Conservation (phyloP, 2,329 filamentous ascomycete genomes). For the Calonectria ilicicola region DNA sequence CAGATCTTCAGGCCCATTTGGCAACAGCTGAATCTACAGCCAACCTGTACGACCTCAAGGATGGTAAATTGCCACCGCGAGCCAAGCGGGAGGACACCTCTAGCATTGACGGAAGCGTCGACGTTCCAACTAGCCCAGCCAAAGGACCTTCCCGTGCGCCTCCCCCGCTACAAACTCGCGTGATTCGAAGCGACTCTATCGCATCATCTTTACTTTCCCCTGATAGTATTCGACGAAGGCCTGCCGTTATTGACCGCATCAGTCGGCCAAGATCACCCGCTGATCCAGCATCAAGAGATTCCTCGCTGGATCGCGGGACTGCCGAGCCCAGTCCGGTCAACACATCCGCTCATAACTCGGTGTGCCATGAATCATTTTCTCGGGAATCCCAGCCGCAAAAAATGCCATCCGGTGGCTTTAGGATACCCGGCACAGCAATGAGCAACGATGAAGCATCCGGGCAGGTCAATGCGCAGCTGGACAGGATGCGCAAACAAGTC, state of each 20-base stretch:
- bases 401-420: slow-evolving; percentile 58
- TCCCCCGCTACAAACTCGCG: slow-evolving; percentile 51
- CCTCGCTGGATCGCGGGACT: slow-evolving; percentile 68
- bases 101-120: slow-evolving; percentile 60
- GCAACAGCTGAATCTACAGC: slow-evolving; percentile 50
- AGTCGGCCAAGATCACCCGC: slow-evolving; percentile 58
- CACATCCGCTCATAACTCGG: slow-evolving; percentile 69
- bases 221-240: slow-evolving; percentile 55
- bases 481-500: slow-evolving; percentile 85
- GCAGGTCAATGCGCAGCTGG: slow-evolving; percentile 70
- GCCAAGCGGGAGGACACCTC: slow-evolving; percentile 57
- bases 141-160: slow-evolving; percentile 49
- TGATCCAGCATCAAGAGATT: slow-evolving; percentile 64
- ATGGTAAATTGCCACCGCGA: slow-evolving; percentile 49
- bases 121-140: slow-evolving; percentile 59
- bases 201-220: slow-evolving; percentile 51
- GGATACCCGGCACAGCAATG: slow-evolving; percentile 68
- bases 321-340: slow-evolving; percentile 68
- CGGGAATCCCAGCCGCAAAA: slow-evolving; percentile 59
- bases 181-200: slow-evolving; percentile 49
- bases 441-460: slow-evolving; percentile 68
- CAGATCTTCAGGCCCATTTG: slow-evolving; percentile 53
- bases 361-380: slow-evolving; percentile 68
- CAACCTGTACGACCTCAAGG: slow-evolving; percentile 53
- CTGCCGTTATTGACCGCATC: slow-evolving; percentile 68